phyloP scores from a whole-genome alignment of 2,329 filamentous ascomycete species.

The Colletotrichum sp. region DNA sequence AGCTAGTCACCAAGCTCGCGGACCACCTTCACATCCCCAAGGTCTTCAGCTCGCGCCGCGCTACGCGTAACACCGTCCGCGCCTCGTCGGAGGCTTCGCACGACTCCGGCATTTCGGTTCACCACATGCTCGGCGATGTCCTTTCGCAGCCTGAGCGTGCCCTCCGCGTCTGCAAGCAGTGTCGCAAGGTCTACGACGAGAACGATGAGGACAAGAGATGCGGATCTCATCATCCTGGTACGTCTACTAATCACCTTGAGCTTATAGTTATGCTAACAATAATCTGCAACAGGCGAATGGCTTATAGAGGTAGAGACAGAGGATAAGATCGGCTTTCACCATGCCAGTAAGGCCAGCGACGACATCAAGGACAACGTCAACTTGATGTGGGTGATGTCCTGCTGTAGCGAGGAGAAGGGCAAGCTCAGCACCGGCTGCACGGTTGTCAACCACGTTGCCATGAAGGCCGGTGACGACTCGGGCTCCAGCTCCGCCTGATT shows the following conservation, averaged over 20 bases:
- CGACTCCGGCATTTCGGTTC: neutral
- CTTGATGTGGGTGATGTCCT: neutral
- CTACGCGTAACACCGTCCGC: neutral
- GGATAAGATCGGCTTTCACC: neutral
- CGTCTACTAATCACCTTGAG: neutral
- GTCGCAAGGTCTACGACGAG: neutral
- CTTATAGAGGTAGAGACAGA: slow-evolving; percentile 3
- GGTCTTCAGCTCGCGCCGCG: neutral
- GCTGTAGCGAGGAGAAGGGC: neutral
- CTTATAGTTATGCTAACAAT: neutral
- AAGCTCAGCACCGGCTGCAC: neutral
- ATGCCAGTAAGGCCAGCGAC: neutral
- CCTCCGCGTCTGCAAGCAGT: slow-evolving; percentile 1
- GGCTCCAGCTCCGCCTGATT: neutral
- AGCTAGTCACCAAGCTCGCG: neutral
- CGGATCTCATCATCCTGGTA: neutral
- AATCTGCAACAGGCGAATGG: neutral
- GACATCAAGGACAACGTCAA: neutral
- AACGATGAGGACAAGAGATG: neutral
- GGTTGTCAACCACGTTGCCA: neutral
- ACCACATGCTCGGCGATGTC: neutral
- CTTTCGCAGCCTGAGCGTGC: neutral
- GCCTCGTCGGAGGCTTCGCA: neutral
- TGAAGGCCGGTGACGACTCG: neutral
- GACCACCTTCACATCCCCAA: neutral